phyloP scores from a whole-genome alignment of 768 basidiomycete species.

The Tulasnella sp. region DNA sequence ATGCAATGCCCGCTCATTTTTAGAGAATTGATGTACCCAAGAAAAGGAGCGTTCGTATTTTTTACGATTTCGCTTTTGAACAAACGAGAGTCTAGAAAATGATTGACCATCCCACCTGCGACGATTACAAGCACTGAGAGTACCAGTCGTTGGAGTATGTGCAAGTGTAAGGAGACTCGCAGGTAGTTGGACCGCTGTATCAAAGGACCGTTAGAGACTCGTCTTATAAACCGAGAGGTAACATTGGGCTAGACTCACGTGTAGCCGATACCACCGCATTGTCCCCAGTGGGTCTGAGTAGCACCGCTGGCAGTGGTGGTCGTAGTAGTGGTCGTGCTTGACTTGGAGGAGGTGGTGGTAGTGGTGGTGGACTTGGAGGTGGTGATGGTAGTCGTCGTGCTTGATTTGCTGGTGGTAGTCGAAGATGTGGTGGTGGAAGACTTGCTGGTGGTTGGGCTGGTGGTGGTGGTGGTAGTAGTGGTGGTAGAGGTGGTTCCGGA shows the following conservation, averaged over 20 bases:
- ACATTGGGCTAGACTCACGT: neutral
- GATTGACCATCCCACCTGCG: no score
- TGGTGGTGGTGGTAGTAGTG: slow-evolving; percentile 46
- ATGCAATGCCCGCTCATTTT: no score
- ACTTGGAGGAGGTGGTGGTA: neutral
- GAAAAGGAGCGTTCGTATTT: no score
- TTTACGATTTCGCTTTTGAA: no score
- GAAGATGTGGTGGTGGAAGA: slow-evolving; percentile 33
- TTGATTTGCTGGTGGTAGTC: neutral
- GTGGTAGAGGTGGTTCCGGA: slow-evolving; percentile 47
- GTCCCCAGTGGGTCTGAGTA: neutral
- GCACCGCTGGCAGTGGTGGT: neutral
- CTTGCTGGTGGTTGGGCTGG: slow-evolving; percentile 36
- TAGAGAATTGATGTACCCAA: no score
- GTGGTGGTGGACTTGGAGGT: neutral
- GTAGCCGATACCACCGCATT: neutral
- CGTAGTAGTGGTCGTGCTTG: neutral
- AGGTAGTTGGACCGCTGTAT: no score
- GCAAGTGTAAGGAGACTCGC: no score
- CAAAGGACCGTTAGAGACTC: no score
- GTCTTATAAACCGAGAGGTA: no score
- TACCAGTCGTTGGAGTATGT: no score
- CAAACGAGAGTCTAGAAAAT: no score
- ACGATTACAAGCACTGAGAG: no score
- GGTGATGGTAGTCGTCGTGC: slow-evolving; percentile 18